Evolutionary conservation across 2,329 filamentous ascomycete genomes (phyloP).

Genomic region (Claviceps sp.): DNA sequence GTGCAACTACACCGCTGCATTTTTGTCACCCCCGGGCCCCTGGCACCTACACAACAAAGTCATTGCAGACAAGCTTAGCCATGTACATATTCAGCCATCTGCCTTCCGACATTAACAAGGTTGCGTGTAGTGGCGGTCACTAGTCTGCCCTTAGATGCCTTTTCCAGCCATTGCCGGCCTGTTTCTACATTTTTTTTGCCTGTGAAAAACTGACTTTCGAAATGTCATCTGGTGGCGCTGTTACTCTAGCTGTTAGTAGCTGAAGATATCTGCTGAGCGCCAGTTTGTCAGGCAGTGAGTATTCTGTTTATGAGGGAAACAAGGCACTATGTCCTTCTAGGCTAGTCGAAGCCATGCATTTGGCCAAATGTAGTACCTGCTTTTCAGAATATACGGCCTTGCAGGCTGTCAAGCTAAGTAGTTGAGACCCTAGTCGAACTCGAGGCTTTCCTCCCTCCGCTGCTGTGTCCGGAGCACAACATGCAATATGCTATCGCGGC

Average conservation of each 20-base stretch:
- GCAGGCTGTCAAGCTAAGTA: background rate
- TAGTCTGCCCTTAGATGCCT: background rate
- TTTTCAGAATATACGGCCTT: background rate
- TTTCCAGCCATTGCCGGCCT: background rate
- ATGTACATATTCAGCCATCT: background rate
- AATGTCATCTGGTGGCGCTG: no score
- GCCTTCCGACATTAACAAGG: background rate
- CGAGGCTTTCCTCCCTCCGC: background rate
- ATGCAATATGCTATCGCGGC: background rate
- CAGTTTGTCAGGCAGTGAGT: no score
- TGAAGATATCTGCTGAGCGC: no score
- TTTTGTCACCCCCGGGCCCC: no score
- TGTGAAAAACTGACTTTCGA: no score
- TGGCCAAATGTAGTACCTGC: background rate
- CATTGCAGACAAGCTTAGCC: background rate
- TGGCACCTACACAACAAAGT: no score
- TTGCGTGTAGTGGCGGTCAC: background rate
- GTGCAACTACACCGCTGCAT: no score
- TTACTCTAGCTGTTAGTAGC: no score
- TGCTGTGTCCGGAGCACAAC: background rate
- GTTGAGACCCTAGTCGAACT: background rate
- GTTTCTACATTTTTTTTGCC: no score
- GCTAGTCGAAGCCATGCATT: slow-evolving; percentile 1
- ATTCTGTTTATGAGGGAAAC: background rate
- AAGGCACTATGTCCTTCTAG: background rate